These are phyloP conservation scores for Camellia granthamiana DNA, from an alignment of 148 eudicot species.

Conservation along the genomic window DNA sequence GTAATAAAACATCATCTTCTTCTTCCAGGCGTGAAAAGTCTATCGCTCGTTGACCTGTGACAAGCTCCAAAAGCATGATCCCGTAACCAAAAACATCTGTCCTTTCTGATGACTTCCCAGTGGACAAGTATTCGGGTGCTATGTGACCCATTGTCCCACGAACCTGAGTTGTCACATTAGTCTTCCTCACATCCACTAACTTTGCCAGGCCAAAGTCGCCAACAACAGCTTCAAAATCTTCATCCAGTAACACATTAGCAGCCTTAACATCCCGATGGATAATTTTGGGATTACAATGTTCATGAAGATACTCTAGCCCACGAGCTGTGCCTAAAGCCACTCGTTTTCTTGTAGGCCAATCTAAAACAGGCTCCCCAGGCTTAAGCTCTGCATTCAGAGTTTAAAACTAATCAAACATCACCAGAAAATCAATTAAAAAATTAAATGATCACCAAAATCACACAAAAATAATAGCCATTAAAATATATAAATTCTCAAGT, in stretches of 20 bases:
- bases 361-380: slow-evolving; percentile 50
- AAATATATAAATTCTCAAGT: background rate
- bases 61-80: slow-evolving; percentile 54
- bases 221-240: slow-evolving; percentile 57
- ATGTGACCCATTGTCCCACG: slow-evolving; percentile 73
- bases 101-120: slow-evolving; percentile 54
- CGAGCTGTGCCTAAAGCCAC: slow-evolving; percentile 61
- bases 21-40: slow-evolving; percentile 59
- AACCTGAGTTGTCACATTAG: slow-evolving; percentile 57
- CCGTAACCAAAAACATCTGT: slow-evolving; percentile 63
- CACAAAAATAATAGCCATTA: background rate
- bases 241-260: slow-evolving; percentile 52
- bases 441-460: background rate
- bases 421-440: background rate
- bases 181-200: slow-evolving; percentile 51
- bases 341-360: slow-evolving; percentile 47
- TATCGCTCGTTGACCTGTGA: slow-evolving; percentile 57
- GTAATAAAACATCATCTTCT: slow-evolving; percentile 60
- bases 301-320: slow-evolving; percentile 57
- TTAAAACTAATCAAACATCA: background rate
- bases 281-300: slow-evolving; percentile 60
- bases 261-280: slow-evolving; percentile 62
- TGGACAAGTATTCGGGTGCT: slow-evolving; percentile 59
- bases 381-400: slow-evolving; percentile 34
- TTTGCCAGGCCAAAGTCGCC: slow-evolving; percentile 64